Conservation (phyloP, 192 early-diverging fungal genomes). For the Coemansia umbellata region DNA sequence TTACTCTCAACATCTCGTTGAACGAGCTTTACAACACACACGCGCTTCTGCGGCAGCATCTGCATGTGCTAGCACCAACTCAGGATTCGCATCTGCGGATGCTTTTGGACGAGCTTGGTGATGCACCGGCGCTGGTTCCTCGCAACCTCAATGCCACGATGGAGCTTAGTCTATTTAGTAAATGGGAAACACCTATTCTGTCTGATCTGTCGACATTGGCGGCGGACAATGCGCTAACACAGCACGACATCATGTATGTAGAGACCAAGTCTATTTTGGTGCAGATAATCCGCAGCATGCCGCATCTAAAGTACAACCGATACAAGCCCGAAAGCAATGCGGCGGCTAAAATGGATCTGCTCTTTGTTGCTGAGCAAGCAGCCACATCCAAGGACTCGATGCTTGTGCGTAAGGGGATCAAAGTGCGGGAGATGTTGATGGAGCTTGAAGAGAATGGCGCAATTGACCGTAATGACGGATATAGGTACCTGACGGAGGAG, state of each 20-base stretch:
- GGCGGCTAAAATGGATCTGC: constrained; percentile 49
- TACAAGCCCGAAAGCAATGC: constrained; percentile 50
- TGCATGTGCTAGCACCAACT: constrained; percentile 73
- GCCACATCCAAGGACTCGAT: constrained; percentile 83
- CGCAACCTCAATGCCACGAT: constrained; percentile 45
- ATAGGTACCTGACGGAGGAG: constrained; percentile 82
- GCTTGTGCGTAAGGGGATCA: constrained; percentile 90
- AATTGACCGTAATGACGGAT: constrained; percentile 69
- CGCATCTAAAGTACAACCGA: constrained; percentile 55
- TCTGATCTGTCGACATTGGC: constrained; percentile 74
- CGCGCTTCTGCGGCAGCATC: constrained; percentile 73
- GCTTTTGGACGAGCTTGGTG: constrained; percentile 74
- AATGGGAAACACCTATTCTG: constrained; percentile 48
- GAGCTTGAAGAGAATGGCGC: constrained; percentile 78
- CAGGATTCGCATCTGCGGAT: constrained; percentile 79
- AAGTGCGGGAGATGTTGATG: constrained; percentile 89
- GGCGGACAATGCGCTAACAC: constrained; percentile 86
- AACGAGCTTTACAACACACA: constrained; percentile 97
- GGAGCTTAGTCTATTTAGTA: constrained; percentile 46
- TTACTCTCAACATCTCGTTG: constrained; percentile 81
- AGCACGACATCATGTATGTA: constrained; percentile 92
- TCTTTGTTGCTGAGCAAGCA: constrained; percentile 76
- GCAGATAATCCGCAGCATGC: constrained; percentile 87
- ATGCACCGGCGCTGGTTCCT: constrained; percentile 51
- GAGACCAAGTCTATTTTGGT: constrained; percentile 93